A percentile compares a stretch with the other conserved stretches of the same genome.
Evolutionary conservation across 225 moss, liverwort and hornwort species (phyloP).

Genomic region (Polytrichum commune): DNA sequence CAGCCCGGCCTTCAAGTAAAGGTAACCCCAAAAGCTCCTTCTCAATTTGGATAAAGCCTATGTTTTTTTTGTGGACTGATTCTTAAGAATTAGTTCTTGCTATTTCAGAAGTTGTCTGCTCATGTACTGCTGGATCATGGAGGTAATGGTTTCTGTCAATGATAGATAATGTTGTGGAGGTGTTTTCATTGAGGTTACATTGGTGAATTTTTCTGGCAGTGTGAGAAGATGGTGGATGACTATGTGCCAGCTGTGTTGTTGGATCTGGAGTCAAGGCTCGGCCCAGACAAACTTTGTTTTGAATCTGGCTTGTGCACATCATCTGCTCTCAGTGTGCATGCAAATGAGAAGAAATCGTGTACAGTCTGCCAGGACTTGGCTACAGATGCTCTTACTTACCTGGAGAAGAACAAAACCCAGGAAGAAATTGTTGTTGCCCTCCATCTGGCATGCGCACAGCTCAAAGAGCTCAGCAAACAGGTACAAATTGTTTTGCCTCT

Average conservation of each 20-base stretch:
- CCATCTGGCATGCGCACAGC: conserved; percentile 72
- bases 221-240: conserved; percentile 38
- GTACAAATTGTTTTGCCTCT: conserved; percentile 17
- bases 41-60: too few species aligned
- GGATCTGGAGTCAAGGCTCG: conserved; percentile 40
- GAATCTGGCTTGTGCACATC: conserved; percentile 47
- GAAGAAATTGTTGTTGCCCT: conserved; percentile 52
- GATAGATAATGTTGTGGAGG: too few species aligned
- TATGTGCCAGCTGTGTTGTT: conserved; percentile 42
- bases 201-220: conserved; percentile 25
- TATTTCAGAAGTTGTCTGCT: too few species aligned
- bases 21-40: conserved; percentile 8
- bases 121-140: too few species aligned
- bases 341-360: conserved; percentile 43
- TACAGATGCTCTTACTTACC: conserved; percentile 43
- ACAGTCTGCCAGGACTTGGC: conserved; percentile 52
- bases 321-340: conserved; percentile 14
- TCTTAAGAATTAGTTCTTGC: too few species aligned
- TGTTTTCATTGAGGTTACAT: too few species aligned
- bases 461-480: conserved; percentile 73
- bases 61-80: too few species aligned
- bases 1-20: conserved; percentile 43
- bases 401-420: conserved; percentile 47
- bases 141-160: too few species aligned
- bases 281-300: conserved; percentile 56